These are phyloP conservation scores for Suillus tomentosus DNA, from an alignment of 768 basidiomycete genomes.

Conservation along the genomic window DNA sequence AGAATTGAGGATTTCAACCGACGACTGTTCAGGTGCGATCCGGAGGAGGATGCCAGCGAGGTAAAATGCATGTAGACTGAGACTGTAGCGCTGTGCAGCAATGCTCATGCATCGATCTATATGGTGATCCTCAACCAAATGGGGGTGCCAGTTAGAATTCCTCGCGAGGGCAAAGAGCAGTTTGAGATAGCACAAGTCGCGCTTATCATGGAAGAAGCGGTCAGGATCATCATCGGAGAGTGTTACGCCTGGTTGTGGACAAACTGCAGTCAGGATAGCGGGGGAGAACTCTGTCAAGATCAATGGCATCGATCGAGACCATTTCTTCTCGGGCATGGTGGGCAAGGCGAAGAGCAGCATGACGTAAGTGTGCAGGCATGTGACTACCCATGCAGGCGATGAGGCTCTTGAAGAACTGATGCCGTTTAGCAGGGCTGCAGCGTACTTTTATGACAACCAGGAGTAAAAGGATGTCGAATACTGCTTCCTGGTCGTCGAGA, in stretches of 20 bases:
- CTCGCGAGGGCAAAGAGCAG: neutral
- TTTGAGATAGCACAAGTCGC: neutral
- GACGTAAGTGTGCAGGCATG: neutral
- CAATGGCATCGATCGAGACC: neutral
- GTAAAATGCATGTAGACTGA: neutral
- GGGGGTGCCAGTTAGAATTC: neutral
- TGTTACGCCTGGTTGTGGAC: neutral
- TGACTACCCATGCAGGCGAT: neutral
- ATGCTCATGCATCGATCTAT: neutral
- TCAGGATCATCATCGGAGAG: neutral
- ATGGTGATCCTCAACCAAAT: neutral
- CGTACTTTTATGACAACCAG: neutral
- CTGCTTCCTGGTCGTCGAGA: neutral
- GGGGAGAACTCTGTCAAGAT: neutral
- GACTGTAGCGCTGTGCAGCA: neutral
- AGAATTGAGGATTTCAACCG: neutral
- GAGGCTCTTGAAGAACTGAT: neutral
- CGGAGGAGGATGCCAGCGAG: neutral
- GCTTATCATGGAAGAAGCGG: fast-evolving
- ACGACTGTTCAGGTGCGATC: neutral
- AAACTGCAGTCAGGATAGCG: neutral
- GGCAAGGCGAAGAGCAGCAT: neutral
- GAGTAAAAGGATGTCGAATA: neutral
- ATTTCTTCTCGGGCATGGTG: neutral
- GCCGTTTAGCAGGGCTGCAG: neutral